Evolutionary conservation across 192 early-diverging fungal species (phyloP).

Genomic region (Podila epicladia): DNA sequence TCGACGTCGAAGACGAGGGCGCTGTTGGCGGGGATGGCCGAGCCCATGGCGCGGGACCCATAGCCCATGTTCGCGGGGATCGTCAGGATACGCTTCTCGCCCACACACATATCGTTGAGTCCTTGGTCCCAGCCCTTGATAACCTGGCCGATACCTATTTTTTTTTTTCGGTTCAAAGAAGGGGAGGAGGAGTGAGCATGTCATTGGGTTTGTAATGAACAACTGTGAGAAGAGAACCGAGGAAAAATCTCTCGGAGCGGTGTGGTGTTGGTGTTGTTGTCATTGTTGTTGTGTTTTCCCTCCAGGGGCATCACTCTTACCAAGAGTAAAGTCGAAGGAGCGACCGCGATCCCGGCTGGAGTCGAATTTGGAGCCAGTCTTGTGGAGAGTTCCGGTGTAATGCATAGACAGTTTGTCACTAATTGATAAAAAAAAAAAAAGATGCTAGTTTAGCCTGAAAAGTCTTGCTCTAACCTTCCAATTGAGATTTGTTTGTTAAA

Average conservation of each 20-base stretch:
- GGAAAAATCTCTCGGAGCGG: background rate
- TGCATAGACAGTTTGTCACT: conserved; percentile 80
- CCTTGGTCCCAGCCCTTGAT: conserved; percentile 90
- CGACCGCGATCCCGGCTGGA: conserved; percentile 69
- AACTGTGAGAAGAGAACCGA: background rate
- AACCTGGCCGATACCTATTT: conserved; percentile 62
- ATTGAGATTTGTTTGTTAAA: background rate
- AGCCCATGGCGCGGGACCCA: conserved; percentile 60
- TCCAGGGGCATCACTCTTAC: conserved; percentile 15
- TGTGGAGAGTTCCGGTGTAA: conserved; percentile 76
- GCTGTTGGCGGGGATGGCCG: conserved; percentile 54
- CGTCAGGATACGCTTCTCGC: conserved; percentile 78
- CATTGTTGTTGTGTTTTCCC: background rate
- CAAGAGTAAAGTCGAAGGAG: conserved; percentile 79
- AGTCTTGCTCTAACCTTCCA: background rate
- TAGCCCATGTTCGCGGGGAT: conserved; percentile 75
- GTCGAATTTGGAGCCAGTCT: conserved; percentile 77
- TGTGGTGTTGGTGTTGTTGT: conserved; percentile 9
- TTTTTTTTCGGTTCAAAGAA: background rate
- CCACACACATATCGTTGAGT: conserved; percentile 77
- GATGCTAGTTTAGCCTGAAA: background rate
- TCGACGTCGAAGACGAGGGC: conserved; percentile 87
- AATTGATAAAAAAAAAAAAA: background rate
- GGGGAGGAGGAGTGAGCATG: too few relatives aligned
- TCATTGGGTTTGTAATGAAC: background rate